A percentile compares a stretch with the other conserved stretches of the same genome.
Evolutionary conservation across 345 rosid genomes (phyloP).

Genomic region (Tarenaya hassleriana): DNA sequence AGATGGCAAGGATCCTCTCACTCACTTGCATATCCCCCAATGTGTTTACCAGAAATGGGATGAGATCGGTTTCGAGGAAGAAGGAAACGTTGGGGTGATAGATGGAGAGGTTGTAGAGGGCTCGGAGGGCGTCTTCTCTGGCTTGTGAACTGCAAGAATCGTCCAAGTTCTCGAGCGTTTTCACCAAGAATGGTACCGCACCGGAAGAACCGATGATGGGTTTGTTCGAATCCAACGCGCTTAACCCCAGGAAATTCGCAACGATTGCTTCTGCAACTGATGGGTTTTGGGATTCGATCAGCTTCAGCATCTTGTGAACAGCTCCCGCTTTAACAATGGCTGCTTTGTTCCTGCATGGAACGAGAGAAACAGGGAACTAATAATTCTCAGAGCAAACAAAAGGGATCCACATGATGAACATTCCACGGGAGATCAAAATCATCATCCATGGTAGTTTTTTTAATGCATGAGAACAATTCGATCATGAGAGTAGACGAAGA

Average conservation of each 20-base stretch:
- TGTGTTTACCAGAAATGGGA: slow-evolving; percentile 45
- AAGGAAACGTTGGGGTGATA: slow-evolving; percentile 46
- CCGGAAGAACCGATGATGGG: slow-evolving; percentile 89
- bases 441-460: slow-evolving; percentile 9
- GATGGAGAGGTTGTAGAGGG: slow-evolving; percentile 83
- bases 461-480: neutral
- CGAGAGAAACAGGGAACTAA: no score
- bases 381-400: no score
- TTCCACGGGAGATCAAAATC: neutral
- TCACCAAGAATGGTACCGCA: slow-evolving; percentile 72
- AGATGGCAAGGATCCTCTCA: slow-evolving; percentile 79
- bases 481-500: slow-evolving; percentile 1
- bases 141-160: slow-evolving; percentile 49
- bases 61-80: slow-evolving; percentile 55
- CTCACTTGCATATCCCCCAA: slow-evolving; percentile 92
- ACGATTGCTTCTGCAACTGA: slow-evolving; percentile 72
- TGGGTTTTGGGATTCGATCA: slow-evolving; percentile 54
- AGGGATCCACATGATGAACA: no score
- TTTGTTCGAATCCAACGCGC: slow-evolving; percentile 84
- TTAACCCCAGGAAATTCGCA: slow-evolving; percentile 89
- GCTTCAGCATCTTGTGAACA: slow-evolving; percentile 84
- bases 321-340: slow-evolving; percentile 98
- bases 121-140: slow-evolving; percentile 78
- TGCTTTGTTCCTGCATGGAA: slow-evolving; percentile 99
- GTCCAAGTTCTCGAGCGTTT: slow-evolving; percentile 40